phyloP scores from a whole-genome alignment of 1,139 yeast genomes.

The Pichia sp. region DNA sequence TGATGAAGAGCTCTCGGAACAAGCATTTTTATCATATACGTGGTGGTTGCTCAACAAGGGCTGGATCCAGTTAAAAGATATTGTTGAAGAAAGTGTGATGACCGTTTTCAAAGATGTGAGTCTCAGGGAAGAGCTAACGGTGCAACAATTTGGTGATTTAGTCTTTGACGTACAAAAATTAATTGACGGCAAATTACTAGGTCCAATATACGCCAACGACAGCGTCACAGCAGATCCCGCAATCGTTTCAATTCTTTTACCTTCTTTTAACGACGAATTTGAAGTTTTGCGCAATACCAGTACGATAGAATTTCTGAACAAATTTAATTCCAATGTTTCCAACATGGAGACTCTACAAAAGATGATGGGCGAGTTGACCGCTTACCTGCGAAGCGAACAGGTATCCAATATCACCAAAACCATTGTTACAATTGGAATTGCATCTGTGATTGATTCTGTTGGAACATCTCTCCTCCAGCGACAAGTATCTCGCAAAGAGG shows the following conservation, averaged over 20 bases:
- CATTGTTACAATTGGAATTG: conserved; percentile 37
- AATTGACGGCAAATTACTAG: conserved; percentile 18
- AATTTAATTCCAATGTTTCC: conserved; percentile 19
- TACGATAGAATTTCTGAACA: conserved; percentile 23
- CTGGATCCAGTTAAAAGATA: conserved; percentile 51
- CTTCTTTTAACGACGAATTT: conserved; percentile 29
- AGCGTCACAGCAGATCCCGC: not conserved
- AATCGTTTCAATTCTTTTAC: conserved; percentile 24
- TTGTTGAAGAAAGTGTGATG: conserved; percentile 50
- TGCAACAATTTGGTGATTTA: conserved; percentile 50
- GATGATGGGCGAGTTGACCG: conserved; percentile 44
- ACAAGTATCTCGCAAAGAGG: not conserved
- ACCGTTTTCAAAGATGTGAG: conserved; percentile 54
- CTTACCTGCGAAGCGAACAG: conserved; percentile 33
- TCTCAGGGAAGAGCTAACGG: conserved; percentile 64
- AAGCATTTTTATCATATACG: conserved; percentile 76
- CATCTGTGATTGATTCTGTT: conserved; percentile 35
- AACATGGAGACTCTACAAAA: conserved; percentile 20
- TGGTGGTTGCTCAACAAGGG: conserved; percentile 96
- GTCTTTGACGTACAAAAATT: conserved; percentile 34
- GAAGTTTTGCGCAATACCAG: conserved; percentile 35
- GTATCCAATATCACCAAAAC: conserved; percentile 26
- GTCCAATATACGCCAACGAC: not conserved
- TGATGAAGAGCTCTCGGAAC: conserved; percentile 43
- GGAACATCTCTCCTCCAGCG: conserved; percentile 13